Conservation (phyloP, 805 yeast genomes). For the Candida maesae region DNA sequence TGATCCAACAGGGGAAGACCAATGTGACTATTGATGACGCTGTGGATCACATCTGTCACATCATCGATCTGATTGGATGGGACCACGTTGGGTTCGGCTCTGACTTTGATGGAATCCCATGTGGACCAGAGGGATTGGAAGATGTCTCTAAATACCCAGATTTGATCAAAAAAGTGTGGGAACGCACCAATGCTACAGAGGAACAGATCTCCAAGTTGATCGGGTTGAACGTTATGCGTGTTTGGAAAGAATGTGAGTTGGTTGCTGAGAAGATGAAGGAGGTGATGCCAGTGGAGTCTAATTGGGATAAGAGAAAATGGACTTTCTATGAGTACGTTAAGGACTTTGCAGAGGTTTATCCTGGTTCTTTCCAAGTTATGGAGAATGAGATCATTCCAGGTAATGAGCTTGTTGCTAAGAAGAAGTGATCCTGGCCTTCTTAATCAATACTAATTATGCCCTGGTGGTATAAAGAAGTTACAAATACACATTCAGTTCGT, state of each 20-base stretch:
- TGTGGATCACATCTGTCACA: slow-evolving; percentile 41
- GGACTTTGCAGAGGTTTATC: slow-evolving; percentile 37
- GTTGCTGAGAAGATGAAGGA: slow-evolving; percentile 26
- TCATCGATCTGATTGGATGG: slow-evolving; percentile 45
- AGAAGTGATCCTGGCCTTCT: no score
- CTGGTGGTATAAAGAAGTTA: no score
- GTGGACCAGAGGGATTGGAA: slow-evolving; percentile 48
- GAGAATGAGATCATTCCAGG: no score
- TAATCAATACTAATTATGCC: no score
- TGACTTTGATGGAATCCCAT: slow-evolving; percentile 52
- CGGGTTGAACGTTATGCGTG: slow-evolving; percentile 44
- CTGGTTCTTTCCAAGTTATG: slow-evolving; percentile 27
- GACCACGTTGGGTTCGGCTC: slow-evolving; percentile 48
- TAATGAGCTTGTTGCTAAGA: no score
- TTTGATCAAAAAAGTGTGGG: slow-evolving; percentile 34
- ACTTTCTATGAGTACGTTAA: slow-evolving; percentile 32
- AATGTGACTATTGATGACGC: slow-evolving; percentile 42
- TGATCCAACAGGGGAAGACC: slow-evolving; percentile 19
- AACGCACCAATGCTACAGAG: slow-evolving; percentile 37
- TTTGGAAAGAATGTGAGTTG: slow-evolving; percentile 41
- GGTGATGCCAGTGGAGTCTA: slow-evolving; percentile 31
- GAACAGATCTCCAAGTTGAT: slow-evolving; percentile 39
- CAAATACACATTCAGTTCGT: no score
- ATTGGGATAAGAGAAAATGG: slow-evolving; percentile 43
- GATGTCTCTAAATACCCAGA: slow-evolving; percentile 55